phyloP scores from a whole-genome alignment of 306 rosid genomes.

The Trichosanthes cucumerina region DNA sequence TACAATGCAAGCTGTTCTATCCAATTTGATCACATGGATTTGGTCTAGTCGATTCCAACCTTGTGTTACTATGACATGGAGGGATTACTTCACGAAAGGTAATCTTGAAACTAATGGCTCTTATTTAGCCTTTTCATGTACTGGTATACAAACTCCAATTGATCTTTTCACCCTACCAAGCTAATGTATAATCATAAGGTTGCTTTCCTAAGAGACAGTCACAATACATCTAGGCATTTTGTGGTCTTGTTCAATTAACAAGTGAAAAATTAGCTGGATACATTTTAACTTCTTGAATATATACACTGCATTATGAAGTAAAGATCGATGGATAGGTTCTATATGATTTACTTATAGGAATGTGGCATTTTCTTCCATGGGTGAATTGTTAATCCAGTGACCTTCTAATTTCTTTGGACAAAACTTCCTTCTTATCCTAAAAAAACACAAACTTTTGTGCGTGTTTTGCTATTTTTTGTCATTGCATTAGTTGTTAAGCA shows the following conservation, averaged over 20 bases:
- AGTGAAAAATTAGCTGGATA: not conserved
- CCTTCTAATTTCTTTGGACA: not conserved
- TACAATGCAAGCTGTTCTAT: slow-evolving; percentile 79
- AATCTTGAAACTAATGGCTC: slow-evolving; percentile 14
- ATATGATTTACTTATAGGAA: not conserved
- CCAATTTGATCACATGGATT: slow-evolving; percentile 71
- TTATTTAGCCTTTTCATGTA: slow-evolving; percentile 1
- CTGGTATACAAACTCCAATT: slow-evolving; percentile 1
- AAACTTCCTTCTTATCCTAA: not conserved
- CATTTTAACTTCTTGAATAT: not conserved
- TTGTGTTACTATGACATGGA: slow-evolving; percentile 73
- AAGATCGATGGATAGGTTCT: not conserved
- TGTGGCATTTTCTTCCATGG: not conserved
- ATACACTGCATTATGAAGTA: not conserved
- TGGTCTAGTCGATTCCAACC: slow-evolving; percentile 72
- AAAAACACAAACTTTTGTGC: not conserved
- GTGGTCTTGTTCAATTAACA: not conserved
- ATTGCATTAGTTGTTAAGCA: not conserved
- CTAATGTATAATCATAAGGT: not conserved
- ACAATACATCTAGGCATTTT: not conserved
- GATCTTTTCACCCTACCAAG: not conserved
- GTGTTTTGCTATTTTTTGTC: not conserved
- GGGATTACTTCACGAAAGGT: slow-evolving; percentile 84
- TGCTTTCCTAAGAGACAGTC: not conserved
- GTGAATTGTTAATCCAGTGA: not conserved